phyloP scores from a whole-genome alignment of 73 alveolate genomes.

The Vitrella brassicaformis region DNA sequence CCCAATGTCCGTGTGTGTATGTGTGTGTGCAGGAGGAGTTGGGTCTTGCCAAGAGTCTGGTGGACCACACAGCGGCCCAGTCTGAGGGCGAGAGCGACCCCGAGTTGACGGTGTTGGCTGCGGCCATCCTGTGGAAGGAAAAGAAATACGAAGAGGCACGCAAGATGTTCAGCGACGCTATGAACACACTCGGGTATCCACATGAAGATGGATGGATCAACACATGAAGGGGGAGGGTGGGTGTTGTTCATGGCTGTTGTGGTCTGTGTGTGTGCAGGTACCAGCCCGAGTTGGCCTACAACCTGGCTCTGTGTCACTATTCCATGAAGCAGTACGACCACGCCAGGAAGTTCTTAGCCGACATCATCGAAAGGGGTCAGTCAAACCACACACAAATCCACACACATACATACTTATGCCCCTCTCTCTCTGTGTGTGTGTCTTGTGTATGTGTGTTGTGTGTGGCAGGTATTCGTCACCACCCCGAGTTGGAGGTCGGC shows the following conservation, averaged over 20 bases:
- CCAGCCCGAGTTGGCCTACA: slow-evolving; percentile 42
- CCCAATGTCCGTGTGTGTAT: neutral
- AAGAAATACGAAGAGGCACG: slow-evolving; percentile 87
- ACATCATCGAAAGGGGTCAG: neutral
- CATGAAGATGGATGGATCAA: slow-evolving; percentile 42
- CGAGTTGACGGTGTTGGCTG: slow-evolving; percentile 42
- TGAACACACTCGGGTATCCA: slow-evolving; percentile 73
- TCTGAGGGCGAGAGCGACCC: slow-evolving; percentile 4
- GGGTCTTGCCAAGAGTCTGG: slow-evolving; percentile 6
- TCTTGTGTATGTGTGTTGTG: no score
- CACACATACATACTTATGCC: neutral
- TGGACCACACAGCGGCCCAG: neutral
- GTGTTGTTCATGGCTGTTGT: neutral
- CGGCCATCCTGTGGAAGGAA: slow-evolving; percentile 80
- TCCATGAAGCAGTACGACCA: slow-evolving; percentile 67
- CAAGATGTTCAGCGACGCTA: slow-evolving; percentile 75
- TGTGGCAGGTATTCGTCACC: slow-evolving; percentile 87
- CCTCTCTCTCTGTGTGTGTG: neutral
- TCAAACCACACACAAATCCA: neutral
- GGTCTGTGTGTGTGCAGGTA: neutral
- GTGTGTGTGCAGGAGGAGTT: slow-evolving; percentile 39
- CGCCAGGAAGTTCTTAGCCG: neutral
- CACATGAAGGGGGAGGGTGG: neutral
- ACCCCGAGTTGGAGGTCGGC: slow-evolving; percentile 89
- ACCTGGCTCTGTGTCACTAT: slow-evolving; percentile 93